Conservation (phyloP, 2,329 filamentous ascomycete species). For the Penicillium digitatum region DNA sequence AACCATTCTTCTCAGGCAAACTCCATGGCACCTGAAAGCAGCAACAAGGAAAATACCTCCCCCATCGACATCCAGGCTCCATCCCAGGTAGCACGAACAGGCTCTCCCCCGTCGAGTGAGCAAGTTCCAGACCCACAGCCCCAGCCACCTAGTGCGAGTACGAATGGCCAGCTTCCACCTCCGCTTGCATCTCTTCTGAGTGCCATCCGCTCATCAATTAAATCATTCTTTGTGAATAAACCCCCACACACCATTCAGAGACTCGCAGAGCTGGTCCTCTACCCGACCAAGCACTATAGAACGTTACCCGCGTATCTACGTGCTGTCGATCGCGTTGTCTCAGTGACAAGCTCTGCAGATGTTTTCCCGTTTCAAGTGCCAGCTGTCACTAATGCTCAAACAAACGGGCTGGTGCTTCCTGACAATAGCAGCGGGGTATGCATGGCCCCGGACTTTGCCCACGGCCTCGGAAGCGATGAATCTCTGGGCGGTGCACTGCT, state of each 20-base stretch:
- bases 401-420: constrained; percentile 54
- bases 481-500: constrained; percentile 83
- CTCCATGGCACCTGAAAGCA: constrained; percentile 28
- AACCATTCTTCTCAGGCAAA: constrained; percentile 25
- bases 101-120: constrained; percentile 38
- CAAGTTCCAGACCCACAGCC: constrained; percentile 43
- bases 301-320: constrained; percentile 81
- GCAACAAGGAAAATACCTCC: constrained; percentile 39
- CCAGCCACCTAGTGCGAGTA: constrained; percentile 44
- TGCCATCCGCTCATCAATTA: constrained; percentile 59
- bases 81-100: constrained; percentile 37
- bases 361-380: constrained; percentile 68
- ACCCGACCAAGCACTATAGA: constrained; percentile 73
- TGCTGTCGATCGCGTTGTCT: constrained; percentile 83
- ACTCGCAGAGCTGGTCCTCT: constrained; percentile 77
- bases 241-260: constrained; percentile 93
- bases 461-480: constrained; percentile 72
- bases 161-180: constrained; percentile 54
- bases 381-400: constrained; percentile 16
- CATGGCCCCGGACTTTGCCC: constrained; percentile 32
- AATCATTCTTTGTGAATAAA: constrained; percentile 62
- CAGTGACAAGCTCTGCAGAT: constrained; percentile 76
- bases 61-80: constrained; percentile 31
- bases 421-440: constrained; percentile 34
- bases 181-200: constrained; percentile 61